Evolutionary conservation across 495 filamentous ascomycete genomes (phyloP).

Genomic region (Durotheca rogersii): DNA sequence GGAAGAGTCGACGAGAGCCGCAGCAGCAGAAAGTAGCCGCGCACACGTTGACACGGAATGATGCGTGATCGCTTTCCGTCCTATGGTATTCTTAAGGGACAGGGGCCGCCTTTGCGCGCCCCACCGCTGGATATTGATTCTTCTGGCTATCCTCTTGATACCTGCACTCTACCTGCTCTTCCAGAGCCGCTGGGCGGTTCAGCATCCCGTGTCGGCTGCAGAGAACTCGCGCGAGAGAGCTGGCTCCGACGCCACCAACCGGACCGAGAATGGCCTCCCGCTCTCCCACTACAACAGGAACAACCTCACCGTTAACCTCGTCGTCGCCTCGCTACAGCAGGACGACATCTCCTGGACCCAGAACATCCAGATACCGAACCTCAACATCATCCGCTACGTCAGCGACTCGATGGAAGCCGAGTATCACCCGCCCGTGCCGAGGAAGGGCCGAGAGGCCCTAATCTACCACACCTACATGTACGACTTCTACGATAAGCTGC

Average conservation of each 20-base stretch:
- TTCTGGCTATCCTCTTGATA: conserved; percentile 13
- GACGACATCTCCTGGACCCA: conserved; percentile 66
- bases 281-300: not conserved
- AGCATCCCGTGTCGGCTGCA: not conserved
- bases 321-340: conserved; percentile 56
- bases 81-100: conserved; percentile 19
- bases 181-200: conserved; percentile 3
- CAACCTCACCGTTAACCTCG: conserved; percentile 44
- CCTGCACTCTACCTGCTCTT: conserved; percentile 4
- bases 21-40: too few species aligned
- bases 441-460: conserved; percentile 79
- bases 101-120: conserved; percentile 17
- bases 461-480: conserved; percentile 72
- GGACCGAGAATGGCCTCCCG: not conserved
- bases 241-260: not conserved
- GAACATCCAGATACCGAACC: conserved; percentile 52
- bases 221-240: not conserved
- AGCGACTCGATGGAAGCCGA: conserved; percentile 61
- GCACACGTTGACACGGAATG: conserved; percentile 18
- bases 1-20: too few species aligned
- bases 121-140: conserved; percentile 15
- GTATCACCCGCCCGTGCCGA: conserved; percentile 61
- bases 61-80: conserved; percentile 11
- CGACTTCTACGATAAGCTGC: conserved; percentile 67
- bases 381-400: conserved; percentile 63